Evolutionary conservation across 768 basidiomycete species (phyloP).

Genomic region (Tylopilus rubrobrunneus): DNA sequence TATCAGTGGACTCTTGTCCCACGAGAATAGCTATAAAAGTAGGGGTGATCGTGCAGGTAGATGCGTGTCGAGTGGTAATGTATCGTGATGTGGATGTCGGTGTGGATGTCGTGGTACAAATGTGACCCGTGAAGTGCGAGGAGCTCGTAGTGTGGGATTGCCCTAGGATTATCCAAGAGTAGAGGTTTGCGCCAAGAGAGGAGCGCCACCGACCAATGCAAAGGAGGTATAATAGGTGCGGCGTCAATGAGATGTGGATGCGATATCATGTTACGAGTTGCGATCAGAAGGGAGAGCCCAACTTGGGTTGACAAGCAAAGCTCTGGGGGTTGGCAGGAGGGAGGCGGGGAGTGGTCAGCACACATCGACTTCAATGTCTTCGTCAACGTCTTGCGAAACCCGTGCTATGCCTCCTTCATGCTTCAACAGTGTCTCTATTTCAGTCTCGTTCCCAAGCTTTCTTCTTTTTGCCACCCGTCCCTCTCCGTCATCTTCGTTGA

Average conservation of each 20-base stretch:
- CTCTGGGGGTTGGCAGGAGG: neutral
- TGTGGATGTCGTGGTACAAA: constrained; percentile 4
- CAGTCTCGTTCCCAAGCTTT: constrained; percentile 23
- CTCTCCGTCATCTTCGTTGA: constrained; percentile 52
- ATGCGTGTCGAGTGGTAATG: constrained; percentile 1
- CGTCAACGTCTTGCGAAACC: constrained; percentile 17
- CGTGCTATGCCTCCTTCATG: neutral
- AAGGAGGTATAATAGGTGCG: constrained; percentile 16
- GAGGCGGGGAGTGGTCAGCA: constrained; percentile 14
- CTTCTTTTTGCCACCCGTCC: constrained; percentile 57
- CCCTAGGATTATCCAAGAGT: constrained; percentile 20
- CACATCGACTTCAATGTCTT: constrained; percentile 29
- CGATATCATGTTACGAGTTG: constrained; percentile 9
- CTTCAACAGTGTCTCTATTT: neutral
- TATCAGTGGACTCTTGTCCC: constrained; percentile 11
- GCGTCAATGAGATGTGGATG: constrained; percentile 17
- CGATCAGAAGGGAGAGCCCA: neutral
- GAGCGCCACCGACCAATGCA: constrained; percentile 10
- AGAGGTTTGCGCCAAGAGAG: constrained; percentile 3
- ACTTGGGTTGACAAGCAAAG: constrained; percentile 2
- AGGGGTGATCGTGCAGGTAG: constrained; percentile 15
- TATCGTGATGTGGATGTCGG: constrained; percentile 7
- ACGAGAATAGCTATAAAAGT: constrained; percentile 20
- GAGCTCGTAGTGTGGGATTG: neutral
- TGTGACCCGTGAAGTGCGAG: neutral